A percentile compares a stretch with the other conserved stretches of the same genome.
Evolutionary conservation across 108 stramenopile genomes (phyloP).

Genomic region (Discostella stelligeroides): DNA sequence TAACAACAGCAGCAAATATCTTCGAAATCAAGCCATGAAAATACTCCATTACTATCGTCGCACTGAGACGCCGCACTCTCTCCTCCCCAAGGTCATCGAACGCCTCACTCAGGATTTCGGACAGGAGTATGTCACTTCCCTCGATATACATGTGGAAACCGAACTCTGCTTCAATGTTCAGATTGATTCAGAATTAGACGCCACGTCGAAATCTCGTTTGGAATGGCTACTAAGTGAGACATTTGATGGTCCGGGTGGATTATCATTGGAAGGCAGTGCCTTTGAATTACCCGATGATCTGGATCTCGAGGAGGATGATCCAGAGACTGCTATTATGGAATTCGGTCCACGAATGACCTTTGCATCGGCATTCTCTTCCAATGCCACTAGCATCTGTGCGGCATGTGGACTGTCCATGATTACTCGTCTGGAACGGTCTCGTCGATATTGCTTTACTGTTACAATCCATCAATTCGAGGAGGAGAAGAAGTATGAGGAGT

Average conservation of each 20-base stretch:
- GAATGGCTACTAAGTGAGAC: slow-evolving; percentile 95
- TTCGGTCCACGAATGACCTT: slow-evolving; percentile 99
- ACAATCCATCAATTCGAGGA: background rate
- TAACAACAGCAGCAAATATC: background rate
- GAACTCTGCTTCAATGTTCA: slow-evolving; percentile 86
- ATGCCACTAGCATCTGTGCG: slow-evolving; percentile 89
- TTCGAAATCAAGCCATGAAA: slow-evolving; percentile 15
- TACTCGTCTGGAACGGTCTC: slow-evolving; percentile 85
- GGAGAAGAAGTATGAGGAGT: background rate
- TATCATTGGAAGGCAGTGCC: slow-evolving; percentile 62
- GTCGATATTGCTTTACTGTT: slow-evolving; percentile 69
- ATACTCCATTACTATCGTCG: slow-evolving; percentile 86
- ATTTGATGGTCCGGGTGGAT: slow-evolving; percentile 67
- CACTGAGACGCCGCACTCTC: slow-evolving; percentile 75
- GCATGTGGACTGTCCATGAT: slow-evolving; percentile 77
- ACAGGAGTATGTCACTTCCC: too few species aligned
- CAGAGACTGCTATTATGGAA: slow-evolving; percentile 64
- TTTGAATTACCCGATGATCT: slow-evolving; percentile 22
- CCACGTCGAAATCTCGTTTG: slow-evolving; percentile 50
- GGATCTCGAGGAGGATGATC: background rate
- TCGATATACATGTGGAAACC: slow-evolving; percentile 47
- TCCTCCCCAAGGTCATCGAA: slow-evolving; percentile 74
- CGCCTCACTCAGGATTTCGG: slow-evolving; percentile 35
- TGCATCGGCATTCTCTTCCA: slow-evolving; percentile 95
- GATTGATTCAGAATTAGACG: slow-evolving; percentile 29